Base-by-base conservation (phyloP, 164 flowering plant species). In the Malania oleifera region DNA sequence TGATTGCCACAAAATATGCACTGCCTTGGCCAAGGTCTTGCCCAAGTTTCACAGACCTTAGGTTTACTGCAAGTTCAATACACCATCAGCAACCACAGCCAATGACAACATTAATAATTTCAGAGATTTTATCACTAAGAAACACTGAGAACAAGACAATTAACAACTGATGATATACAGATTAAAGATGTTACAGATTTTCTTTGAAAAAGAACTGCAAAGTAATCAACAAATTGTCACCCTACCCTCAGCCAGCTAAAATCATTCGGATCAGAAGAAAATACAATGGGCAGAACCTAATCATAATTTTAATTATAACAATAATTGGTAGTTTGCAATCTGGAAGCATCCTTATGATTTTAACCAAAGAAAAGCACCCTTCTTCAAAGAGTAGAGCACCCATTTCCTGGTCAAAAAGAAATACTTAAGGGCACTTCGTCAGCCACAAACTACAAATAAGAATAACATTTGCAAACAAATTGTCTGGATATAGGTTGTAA, bases 21-120 rank as follows among this genome's bases (percentile, higher is more conserved):
- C 77, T 76, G 15, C 60, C 69, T 45, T 71, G 73, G 58, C 69
- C 51, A n/a, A 80, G 71, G 50, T 86, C 86, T 60, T 79, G 87
- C 63, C 73, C 79, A 66, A 81, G 28, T 77, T 73, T 91, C 34
- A 73, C 23, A 51, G 73, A 58, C 68, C 63, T 80, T 71, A 34
- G 71, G 67, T 76, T 83, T 35, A 54, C 98, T 91, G 92, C 84
- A 73, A 70, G 69, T 66, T 35, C 56, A 62, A 69, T 57, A 49
- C 65, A 75, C 29, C 54, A 69, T 82, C 66, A 77, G 72, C 65
- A 48, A 57, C 51, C 34, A 23, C 64, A 35, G 29, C 58, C 34
- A 64, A 70, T 25, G 40, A 50, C 59, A 70, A 39, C 24, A 59
- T 28, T 22, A 56, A 47, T 3, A 37, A 10, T 53, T 58, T 57